Evolutionary conservation across 1,284 basidiomycete species (phyloP).

Genomic region (Apiotrichum mycotoxinovorans): DNA sequence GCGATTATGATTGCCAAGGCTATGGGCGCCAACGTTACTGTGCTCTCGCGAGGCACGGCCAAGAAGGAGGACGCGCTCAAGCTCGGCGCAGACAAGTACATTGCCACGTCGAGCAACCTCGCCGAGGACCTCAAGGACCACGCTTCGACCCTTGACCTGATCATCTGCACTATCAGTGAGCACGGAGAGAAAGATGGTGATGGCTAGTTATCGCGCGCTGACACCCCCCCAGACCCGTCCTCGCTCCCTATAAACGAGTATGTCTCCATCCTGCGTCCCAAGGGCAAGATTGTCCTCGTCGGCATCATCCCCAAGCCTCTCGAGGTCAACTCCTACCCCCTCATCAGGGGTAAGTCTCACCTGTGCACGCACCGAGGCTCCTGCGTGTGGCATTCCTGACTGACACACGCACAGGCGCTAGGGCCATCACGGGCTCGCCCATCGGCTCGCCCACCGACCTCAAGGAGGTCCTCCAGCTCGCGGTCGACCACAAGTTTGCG

Average conservation of each 20-base stretch:
- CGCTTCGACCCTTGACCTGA: slow-evolving; percentile 48
- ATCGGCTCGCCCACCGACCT: slow-evolving; percentile 49
- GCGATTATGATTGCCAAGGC: slow-evolving; percentile 52
- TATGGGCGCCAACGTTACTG: slow-evolving; percentile 60
- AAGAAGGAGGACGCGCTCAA: slow-evolving; percentile 54
- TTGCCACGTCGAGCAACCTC: slow-evolving; percentile 37
- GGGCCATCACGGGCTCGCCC: slow-evolving; percentile 21
- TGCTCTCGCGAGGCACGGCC: slow-evolving; percentile 53
- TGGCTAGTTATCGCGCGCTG: no score
- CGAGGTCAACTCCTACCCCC: slow-evolving; percentile 30
- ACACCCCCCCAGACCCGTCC: slow-evolving; percentile 2
- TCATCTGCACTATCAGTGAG: slow-evolving; percentile 49
- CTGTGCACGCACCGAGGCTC: no score
- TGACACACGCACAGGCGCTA: not conserved
- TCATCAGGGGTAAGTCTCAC: slow-evolving; percentile 25
- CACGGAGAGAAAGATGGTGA: not conserved
- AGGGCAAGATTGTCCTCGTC: slow-evolving; percentile 45
- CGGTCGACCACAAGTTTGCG: slow-evolving; percentile 31
- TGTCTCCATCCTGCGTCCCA: slow-evolving; percentile 45
- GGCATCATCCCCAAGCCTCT: slow-evolving; percentile 41
- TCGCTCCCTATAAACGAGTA: slow-evolving; percentile 36
- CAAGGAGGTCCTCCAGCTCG: slow-evolving; percentile 44
- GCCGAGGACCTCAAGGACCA: slow-evolving; percentile 33
- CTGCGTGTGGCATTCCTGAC: no score
- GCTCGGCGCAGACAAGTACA: slow-evolving; percentile 51